These are phyloP conservation scores for Hygrocybe coccinea DNA, from an alignment of 768 basidiomycete species.

Conservation along the genomic window DNA sequence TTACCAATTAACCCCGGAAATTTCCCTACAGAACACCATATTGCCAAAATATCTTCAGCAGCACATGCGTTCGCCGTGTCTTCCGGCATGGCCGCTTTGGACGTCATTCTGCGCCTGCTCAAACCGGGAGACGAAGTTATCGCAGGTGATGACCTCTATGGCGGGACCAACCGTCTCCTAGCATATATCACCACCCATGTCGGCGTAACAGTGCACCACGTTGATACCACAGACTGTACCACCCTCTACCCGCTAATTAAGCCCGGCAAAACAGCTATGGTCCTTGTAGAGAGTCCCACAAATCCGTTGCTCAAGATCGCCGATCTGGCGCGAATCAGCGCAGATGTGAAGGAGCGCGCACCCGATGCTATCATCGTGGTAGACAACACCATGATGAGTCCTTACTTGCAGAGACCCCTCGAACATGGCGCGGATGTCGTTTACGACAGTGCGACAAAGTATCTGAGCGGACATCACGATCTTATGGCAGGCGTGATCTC, in stretches of 20 bases:
- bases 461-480: conserved; percentile 96
- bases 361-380: conserved; percentile 82
- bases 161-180: conserved; percentile 93
- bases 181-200: conserved; percentile 83
- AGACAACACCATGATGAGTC: conserved; percentile 99
- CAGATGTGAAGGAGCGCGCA: conserved; percentile 76
- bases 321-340: conserved; percentile 79
- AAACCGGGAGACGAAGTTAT: conserved; percentile 96
- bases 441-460: conserved; percentile 97
- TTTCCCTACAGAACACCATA: conserved; percentile 72
- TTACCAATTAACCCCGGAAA: background rate
- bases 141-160: conserved; percentile 96
- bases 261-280: conserved; percentile 82
- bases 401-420: conserved; percentile 90
- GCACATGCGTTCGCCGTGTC: conserved; percentile 86
- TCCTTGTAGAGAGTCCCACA: conserved; percentile 93
- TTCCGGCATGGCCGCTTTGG: conserved; percentile 97
- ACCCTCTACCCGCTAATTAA: conserved; percentile 60
- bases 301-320: conserved; percentile 95
- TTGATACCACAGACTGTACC: conserved; percentile 80
- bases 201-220: conserved; percentile 86
- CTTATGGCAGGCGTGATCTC: conserved; percentile 96
- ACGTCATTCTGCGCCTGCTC: conserved; percentile 88
- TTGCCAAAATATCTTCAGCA: conserved; percentile 95
- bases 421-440: conserved; percentile 96